Base-by-base conservation (phyloP, 1,284 basidiomycete species). In the Schizopora paradoxa region DNA sequence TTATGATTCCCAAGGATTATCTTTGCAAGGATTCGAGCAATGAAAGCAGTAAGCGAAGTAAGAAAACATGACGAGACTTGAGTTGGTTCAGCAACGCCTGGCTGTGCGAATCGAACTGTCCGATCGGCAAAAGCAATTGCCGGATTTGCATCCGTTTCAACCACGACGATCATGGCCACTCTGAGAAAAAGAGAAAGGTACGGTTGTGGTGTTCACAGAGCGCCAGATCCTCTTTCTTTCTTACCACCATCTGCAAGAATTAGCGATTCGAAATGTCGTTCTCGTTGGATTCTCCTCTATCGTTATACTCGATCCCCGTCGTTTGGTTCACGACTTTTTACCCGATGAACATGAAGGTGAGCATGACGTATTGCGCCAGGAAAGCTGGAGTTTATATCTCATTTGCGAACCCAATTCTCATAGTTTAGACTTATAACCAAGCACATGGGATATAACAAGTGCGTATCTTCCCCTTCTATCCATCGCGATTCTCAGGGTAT, bases 251-350 rank as follows among this genome's bases (percentile, higher is more conserved):
- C 29, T 10, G 13, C 43, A 18, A 48, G 16, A n/a, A n/a, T n/a
- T n/a, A n/a, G n/a, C n/a, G n/a, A n/a, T n/a, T n/a, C n/a, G n/a
- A n/a, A n/a, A 49, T 52, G 48, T 32, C 48, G 4, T 10, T 45
- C n/a, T 28, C 41, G 13, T 28, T 50, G 28, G 13, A 35, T 19
- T 41, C 48, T 10, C 48, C 53, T 10, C 45, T 53, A 4, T 54
- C 54, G 3, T 25, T 56, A 25, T 54, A 56, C 36, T 54, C 54
- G 11, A 54, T 54, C 34, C 54, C 53, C 3, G 27, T 51, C 5
- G 51, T 53, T 13, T 56, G 51, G 48, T 40, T 45, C 27, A 56
- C 51, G 7, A 31, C 51, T 10, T 54, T 53, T 32, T 51, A 51
- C 29, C 53, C 54, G 8, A 47, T 47, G 43, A 53, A 41, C 28